Base-by-base conservation (phyloP, 2,329 filamentous ascomycete species). In the Colletotrichum sidae region DNA sequence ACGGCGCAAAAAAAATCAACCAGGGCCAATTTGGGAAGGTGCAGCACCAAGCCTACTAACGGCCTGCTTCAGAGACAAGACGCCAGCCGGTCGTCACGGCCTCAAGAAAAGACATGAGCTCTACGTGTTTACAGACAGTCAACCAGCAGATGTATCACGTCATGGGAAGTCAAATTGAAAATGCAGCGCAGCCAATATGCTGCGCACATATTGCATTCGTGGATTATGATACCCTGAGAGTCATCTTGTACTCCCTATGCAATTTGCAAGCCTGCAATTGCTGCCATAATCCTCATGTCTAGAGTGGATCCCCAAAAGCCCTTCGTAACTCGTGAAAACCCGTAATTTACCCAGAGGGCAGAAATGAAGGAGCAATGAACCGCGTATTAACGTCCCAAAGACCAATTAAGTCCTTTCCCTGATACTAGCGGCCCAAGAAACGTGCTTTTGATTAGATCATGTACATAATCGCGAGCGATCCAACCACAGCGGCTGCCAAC, bases 401-500 rank as follows among this genome's bases (percentile, higher is more conserved):
- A 61, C 53, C 33, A 35, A 66, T 56, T 17, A 66, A 53, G 47
- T 53, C 52, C 37, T 49, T 11, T 33, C 41, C 46, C 46, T 10
- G 9, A 35, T 10, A 37, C 35, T 39, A 38, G 13, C 13, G 7
- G 25, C 4, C 42, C 15, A 37, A 25, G 25, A n/a, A 10, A 15
- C 15, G 8, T 3, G 8, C 34, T 56, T 56, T 44, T 39, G 4
- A 67, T 76, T 76, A 81, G 71, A 81, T 68, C 67, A 74, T 73
- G 53, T 76, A 70, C 44, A 77, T 70, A 8, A 75, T 76, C 12
- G 74, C 75, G 34, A 77, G 58, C 49, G 78, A 51, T 17, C 74
- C 76, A 25, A 78, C 46, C 45, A 74, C 69, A 12, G 81, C 69
- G 13, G 76, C 78, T 9, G 72, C 71, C 41, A 77, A 64, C 1